These are phyloP conservation scores for Candolleomyces eurysporus DNA, from an alignment of 768 basidiomycete genomes.

Conservation along the genomic window DNA sequence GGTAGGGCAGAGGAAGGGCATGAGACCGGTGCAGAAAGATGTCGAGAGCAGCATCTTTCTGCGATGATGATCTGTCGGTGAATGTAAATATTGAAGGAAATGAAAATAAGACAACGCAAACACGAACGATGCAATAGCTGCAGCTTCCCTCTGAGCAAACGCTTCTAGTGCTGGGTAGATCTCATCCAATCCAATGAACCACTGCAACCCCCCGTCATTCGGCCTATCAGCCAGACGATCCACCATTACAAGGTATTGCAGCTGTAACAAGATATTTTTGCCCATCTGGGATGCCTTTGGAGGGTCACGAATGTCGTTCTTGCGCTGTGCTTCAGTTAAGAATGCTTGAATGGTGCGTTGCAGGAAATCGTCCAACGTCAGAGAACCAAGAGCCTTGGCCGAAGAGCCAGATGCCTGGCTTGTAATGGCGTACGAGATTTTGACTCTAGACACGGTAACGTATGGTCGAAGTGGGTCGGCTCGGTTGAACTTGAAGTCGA, in stretches of 20 bases:
- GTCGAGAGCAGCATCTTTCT: constrained; percentile 57
- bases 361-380: constrained; percentile 64
- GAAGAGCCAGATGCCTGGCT: constrained; percentile 34
- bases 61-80: constrained; percentile 34
- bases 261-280: constrained; percentile 47
- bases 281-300: constrained; percentile 51
- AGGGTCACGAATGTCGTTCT: constrained; percentile 47
- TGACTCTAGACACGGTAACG: constrained; percentile 54
- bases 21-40: constrained; percentile 66
- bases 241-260: constrained; percentile 70
- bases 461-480: constrained; percentile 32
- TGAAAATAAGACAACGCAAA: background rate
- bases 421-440: constrained; percentile 69
- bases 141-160: constrained; percentile 54
- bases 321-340: constrained; percentile 58
- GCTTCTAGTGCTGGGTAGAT: constrained; percentile 47
- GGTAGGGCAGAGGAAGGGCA: constrained; percentile 70
- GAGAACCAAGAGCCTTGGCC: constrained; percentile 47
- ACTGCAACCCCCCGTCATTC: constrained; percentile 62
- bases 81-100: constrained; percentile 10
- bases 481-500: constrained; percentile 56
- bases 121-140: constrained; percentile 52
- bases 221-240: constrained; percentile 64
- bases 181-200: constrained; percentile 70
- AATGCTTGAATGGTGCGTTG: constrained; percentile 54